Evolutionary conservation across 441 rosid species (phyloP), one percentile per base, ranked within the genome.

Genomic region (Populus trichocarpa): DNA sequence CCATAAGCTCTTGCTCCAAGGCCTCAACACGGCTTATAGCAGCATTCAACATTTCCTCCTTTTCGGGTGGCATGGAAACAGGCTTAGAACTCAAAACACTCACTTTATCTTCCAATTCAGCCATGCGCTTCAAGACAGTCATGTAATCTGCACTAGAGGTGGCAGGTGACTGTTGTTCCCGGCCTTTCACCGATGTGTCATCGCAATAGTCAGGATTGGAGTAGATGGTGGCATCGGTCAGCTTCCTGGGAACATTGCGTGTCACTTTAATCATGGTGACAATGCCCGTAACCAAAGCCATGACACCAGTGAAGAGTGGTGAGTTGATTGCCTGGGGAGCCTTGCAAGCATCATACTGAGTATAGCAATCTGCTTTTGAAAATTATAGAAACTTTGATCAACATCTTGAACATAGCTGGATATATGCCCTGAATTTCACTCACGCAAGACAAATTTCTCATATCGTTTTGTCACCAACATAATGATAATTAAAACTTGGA

Each of bases 221-320:
- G 81, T 90, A 89, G 76, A 89, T 77, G 73, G 85, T 85, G 14
- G 86, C 88, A 78, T 88, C 90, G 2, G 92, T 88, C 70, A 89
- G 81, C 74, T 83, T 92, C 79, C 77, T 89, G 1, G 99, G 96
- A 86, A 93, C 86, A 81, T 88, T 91, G 32, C 92, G 87, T 0
- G 98, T 87, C 78, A 92, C 90, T 85, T 81, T 89, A 57, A 92
- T 86, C 90, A 93, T 86, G 23, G 98, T 90, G 69, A 84, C 93
- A 1, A 95, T 87, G 35, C 98, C 96, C 91, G 88, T 91, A 23
- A 92, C 89, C 12, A 95, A 79, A 57, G 98, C 87, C 98, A 95
- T 87, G 11, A 95, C 88, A 7, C 96, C 95, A 0, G 87, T 88
- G 81, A 91, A 84, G 73, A 93, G 75, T 42, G 87, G 95, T 42